Base-by-base conservation (phyloP, 2,329 filamentous ascomycete species). In the Stemphylium beticola region DNA sequence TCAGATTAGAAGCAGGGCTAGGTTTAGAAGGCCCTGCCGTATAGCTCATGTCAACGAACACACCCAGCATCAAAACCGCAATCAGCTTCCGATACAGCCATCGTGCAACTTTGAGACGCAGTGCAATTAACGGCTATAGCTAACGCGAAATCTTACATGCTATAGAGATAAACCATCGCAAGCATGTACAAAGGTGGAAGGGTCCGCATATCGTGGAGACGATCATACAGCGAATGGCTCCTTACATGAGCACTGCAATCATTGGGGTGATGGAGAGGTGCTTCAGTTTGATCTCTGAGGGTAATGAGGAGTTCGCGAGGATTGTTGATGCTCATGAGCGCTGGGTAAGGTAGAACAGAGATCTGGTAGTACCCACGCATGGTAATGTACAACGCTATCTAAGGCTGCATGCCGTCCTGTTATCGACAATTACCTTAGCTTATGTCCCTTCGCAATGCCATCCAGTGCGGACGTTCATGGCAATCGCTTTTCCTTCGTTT, bases 161-260 rank as follows among this genome's bases (percentile, higher is more conserved):
- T 17, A 49, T 57, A 46, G 49, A 49, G 39, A 60, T 49, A 52
- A 38, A 57, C 53, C 40, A 20, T 57, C 33, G 50, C 49, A 42
- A 46, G n/a, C n/a, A n/a, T n/a, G n/a, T n/a, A 60, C 34, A 55
- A 59, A 61, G 53, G 40, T 51, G 39, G 55, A 58, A 58, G 52
- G 53, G 37, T 60, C 49, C 50, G 47, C 47, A 58, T 62, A 54
- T 58, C 47, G 50, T 56, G 11, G 55, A 39, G 51, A 56, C 44
- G 29, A 46, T 43, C 17, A 57, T 57, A 61, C 50, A 52, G 52
- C 45, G 45, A 59, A 54, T 15, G 33, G 60, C 40, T 55, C 41
- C 36, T 55, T 37, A 36, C 46, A 60, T 55, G 29, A 57, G 53
- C 49, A 60, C 53, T 57, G 38, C 44, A 56, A 57, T 62, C 22